Evolutionary conservation across 2,329 filamentous ascomycete genomes (phyloP).

Genomic region (Ceratocystis cacaofunesta): DNA sequence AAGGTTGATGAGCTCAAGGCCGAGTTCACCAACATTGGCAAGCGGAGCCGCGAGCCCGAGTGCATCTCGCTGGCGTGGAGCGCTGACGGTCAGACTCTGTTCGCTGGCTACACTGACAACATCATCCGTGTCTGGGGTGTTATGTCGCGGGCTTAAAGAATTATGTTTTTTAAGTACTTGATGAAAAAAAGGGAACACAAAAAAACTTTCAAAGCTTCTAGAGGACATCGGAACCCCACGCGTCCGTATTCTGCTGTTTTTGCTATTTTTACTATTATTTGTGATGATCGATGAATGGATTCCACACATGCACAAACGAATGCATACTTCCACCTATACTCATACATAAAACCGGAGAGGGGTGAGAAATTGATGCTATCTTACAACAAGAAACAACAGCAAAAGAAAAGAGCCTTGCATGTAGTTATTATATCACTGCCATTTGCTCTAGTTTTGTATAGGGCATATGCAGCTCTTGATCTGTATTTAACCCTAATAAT

Average conservation of each 20-base stretch:
- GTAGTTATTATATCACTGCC: not conserved
- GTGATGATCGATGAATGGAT: constrained; percentile 15
- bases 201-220: constrained; percentile 17
- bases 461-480: no score
- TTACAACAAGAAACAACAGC: not conserved
- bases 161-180: constrained; percentile 17
- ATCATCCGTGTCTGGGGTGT: constrained; percentile 96
- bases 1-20: constrained; percentile 99
- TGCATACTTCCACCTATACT: not conserved
- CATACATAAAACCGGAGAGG: not conserved
- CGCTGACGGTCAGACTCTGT: constrained; percentile 96
- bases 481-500: no score
- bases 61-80: constrained; percentile 95
- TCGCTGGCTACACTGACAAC: constrained; percentile 99
- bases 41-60: constrained; percentile 98
- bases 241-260: constrained; percentile 12
- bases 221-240: constrained; percentile 15
- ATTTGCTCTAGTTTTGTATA: not conserved
- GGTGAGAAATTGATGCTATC: not conserved
- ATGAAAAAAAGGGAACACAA: constrained; percentile 19
- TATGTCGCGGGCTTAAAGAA: constrained; percentile 72
- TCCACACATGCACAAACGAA: not conserved
- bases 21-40: constrained; percentile 80
- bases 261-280: constrained; percentile 9
- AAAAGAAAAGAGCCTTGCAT: not conserved